Conservation (phyloP, 2,329 filamentous ascomycete genomes). For the Xylaria sp. region DNA sequence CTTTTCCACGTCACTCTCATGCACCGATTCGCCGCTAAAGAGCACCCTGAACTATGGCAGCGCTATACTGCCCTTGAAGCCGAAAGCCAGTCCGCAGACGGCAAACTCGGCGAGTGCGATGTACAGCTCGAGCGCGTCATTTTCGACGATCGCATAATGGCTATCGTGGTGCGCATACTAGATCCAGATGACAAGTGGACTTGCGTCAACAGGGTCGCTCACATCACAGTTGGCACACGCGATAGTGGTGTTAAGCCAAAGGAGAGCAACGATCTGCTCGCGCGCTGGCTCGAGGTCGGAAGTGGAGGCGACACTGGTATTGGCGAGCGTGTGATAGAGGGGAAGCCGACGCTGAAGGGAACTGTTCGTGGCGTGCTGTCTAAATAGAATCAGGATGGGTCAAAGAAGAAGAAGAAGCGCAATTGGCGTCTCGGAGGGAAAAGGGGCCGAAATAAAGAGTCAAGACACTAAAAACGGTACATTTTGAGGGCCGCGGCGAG, state of each 20-base stretch:
- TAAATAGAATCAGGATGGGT: slow-evolving; percentile 44
- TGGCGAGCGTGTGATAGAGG: slow-evolving; percentile 55
- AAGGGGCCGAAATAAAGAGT: not conserved
- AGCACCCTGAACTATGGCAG: slow-evolving; percentile 75
- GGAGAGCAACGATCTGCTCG: slow-evolving; percentile 88
- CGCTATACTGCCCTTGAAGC: slow-evolving; percentile 65
- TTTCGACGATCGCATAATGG: slow-evolving; percentile 88
- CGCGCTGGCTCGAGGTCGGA: slow-evolving; percentile 71
- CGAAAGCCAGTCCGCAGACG: slow-evolving; percentile 44
- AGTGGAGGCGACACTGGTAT: slow-evolving; percentile 52
- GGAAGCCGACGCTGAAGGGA: slow-evolving; percentile 55
- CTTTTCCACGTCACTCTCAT: slow-evolving; percentile 94
- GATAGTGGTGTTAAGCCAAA: slow-evolving; percentile 80
- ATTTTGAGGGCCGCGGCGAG: not conserved
- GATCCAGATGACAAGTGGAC: slow-evolving; percentile 64
- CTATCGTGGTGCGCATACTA: slow-evolving; percentile 79
- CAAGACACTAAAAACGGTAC: not conserved
- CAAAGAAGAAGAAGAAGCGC: not conserved
- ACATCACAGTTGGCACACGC: slow-evolving; percentile 88
- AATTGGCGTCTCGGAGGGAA: slow-evolving; percentile 2
- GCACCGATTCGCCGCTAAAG: slow-evolving; percentile 69
- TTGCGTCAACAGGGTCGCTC: slow-evolving; percentile 78
- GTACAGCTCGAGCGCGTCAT: slow-evolving; percentile 74
- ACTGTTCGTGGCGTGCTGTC: slow-evolving; percentile 55
- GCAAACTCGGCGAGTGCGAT: slow-evolving; percentile 67